Evolutionary conservation across 1,139 yeast species (phyloP).

Genomic region (Geotrichum restrictum): DNA sequence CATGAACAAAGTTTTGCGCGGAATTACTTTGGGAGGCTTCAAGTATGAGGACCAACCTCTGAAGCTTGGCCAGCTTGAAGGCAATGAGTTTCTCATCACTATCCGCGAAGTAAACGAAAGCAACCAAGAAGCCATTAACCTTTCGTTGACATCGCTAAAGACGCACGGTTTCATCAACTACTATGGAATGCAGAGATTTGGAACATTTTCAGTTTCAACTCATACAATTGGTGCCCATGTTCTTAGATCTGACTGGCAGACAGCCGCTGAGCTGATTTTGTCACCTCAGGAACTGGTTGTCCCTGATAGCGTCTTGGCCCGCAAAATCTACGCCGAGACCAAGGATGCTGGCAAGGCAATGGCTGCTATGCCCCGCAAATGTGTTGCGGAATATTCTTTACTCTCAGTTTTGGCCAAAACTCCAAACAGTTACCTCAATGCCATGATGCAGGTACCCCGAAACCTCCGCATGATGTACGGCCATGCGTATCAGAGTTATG

Average conservation of each 20-base stretch:
- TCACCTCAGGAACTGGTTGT: conserved; percentile 80
- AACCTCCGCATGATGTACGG: conserved; percentile 91
- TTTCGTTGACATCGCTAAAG: conserved; percentile 56
- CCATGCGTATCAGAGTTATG: conserved; percentile 93
- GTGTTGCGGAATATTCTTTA: conserved; percentile 78
- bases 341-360: conserved; percentile 62
- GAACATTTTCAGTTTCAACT: conserved; percentile 89
- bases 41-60: conserved; percentile 60
- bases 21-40: conserved; percentile 74
- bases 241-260: conserved; percentile 70
- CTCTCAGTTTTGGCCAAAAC: conserved; percentile 53
- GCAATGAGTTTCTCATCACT: conserved; percentile 83
- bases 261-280: conserved; percentile 70
- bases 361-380: conserved; percentile 75
- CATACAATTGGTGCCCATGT: conserved; percentile 76
- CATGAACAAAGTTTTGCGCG: conserved; percentile 69
- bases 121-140: conserved; percentile 45
- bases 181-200: conserved; percentile 96
- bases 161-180: conserved; percentile 83
- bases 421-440: conserved; percentile 57
- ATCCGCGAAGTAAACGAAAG: conserved; percentile 59
- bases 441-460: conserved; percentile 89
- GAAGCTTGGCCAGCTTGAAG: conserved; percentile 75
- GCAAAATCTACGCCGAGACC: conserved; percentile 76
- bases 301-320: conserved; percentile 78